Evolutionary conservation across 192 early-diverging fungal genomes (phyloP), one percentile per base, ranked within the genome.

Genomic region (Anaeromyces robustus): DNA sequence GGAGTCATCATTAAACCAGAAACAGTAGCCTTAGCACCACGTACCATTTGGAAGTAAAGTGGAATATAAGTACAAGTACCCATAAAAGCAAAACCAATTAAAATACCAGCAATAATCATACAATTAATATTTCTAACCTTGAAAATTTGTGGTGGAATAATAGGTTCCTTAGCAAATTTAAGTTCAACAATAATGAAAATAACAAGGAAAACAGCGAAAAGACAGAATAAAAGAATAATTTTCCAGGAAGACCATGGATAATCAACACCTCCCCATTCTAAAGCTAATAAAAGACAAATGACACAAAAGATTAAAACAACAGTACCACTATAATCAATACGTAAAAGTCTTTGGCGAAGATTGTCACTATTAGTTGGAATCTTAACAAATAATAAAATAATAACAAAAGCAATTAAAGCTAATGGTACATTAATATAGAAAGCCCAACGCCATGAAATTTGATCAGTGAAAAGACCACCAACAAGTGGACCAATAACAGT

Each of bases 401-500:
- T 77, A 14, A 86, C 17, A 31, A 87, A 81, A 5, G 87, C 85
- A n/a, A 88, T 80, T 19, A 77, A 59, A 16, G 84, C 79, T 16
- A 85, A 83, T 22, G 87, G 89, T 78, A 89, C 80, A 79, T 89
- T 85, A 31, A 93, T 84, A 78, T 88, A 88, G 0, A 88, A 29
- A n/a, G 87, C 89, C 92, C 92, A 94, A n/a, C 89, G 87, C 93
- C 93, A 94, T 6, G 86, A 87, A 13, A 88, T 80, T 78, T 83
- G 78, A 59, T 98, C 92, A 30, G 92, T 93, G 77, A 98, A 93
- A 14, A 92, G 83, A 32, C 97, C 97, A 80, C 97, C 97, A 17
- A 96, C 80, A 18, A 96, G 86, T 0, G 97, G 95, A 4, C 94
- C 97, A 22, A 95, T 80, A 4, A 94, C 90, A 4, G 92, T 89